These are phyloP conservation scores for Jamesozyma spencerorum DNA, from an alignment of 805 yeast genomes.

Conservation along the genomic window DNA sequence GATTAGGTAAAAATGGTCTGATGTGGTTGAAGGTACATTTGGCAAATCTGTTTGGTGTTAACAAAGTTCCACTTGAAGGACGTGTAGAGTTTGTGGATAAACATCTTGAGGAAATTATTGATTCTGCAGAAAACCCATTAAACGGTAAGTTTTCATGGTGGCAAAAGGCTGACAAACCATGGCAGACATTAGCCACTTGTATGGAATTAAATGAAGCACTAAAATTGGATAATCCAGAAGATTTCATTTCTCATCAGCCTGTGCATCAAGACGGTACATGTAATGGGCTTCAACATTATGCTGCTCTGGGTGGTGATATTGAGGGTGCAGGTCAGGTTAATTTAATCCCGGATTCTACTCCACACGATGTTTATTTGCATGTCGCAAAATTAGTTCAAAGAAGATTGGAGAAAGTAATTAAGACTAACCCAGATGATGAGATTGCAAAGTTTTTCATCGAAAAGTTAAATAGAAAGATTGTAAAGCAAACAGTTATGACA, in stretches of 20 bases:
- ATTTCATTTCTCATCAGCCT: constrained; percentile 61
- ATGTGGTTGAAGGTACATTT: constrained; percentile 70
- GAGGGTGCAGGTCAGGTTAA: constrained; percentile 80
- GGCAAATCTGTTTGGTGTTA: constrained; percentile 66
- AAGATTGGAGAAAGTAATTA: constrained; percentile 46
- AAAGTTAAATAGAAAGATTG: constrained; percentile 73
- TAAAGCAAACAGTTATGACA: constrained; percentile 96
- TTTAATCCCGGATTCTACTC: constrained; percentile 57
- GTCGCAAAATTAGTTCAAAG: constrained; percentile 57
- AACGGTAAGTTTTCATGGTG: constrained; percentile 50
- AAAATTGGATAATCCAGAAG: constrained; percentile 52
- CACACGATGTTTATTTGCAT: constrained; percentile 67
- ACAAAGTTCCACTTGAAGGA: constrained; percentile 58
- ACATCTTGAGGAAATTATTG: constrained; percentile 44
- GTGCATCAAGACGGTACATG: constrained; percentile 85
- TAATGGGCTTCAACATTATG: constrained; percentile 79
- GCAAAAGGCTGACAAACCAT: constrained; percentile 69
- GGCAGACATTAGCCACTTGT: constrained; percentile 71
- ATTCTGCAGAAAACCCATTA: constrained; percentile 56
- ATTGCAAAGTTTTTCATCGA: constrained; percentile 45
- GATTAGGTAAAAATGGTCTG: constrained; percentile 54
- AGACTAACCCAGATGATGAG: constrained; percentile 36
- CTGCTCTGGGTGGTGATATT: constrained; percentile 76
- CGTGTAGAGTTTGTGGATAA: constrained; percentile 52
- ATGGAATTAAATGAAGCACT: constrained; percentile 56